phyloP scores from a whole-genome alignment of 2,329 filamentous ascomycete genomes.

The Thermoascus crustaceus region DNA sequence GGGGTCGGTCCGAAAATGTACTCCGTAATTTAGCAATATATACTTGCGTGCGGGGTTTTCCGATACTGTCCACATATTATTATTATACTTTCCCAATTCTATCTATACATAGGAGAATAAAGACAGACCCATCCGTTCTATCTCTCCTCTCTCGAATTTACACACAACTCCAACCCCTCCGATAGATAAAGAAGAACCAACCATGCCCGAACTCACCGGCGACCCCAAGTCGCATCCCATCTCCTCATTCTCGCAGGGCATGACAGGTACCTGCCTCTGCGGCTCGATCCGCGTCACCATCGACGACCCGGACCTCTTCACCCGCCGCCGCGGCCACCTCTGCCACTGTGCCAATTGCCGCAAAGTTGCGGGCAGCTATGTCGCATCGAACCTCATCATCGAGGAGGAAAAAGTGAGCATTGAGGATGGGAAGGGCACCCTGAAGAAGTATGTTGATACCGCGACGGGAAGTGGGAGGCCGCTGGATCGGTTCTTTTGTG shows the following conservation, averaged over 20 bases:
- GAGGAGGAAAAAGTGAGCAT: constrained; percentile 37
- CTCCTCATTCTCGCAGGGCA: neutral
- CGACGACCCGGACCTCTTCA: constrained; percentile 41
- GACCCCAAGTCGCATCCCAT: neutral
- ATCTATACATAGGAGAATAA: too few relatives aligned
- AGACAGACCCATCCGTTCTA: too few relatives aligned
- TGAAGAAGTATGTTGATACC: constrained; percentile 39
- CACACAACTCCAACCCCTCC: too few relatives aligned
- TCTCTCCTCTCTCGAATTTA: too few relatives aligned
- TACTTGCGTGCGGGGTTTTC: too few relatives aligned
- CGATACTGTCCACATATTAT: too few relatives aligned
- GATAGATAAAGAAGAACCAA: too few relatives aligned
- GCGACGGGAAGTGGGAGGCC: constrained; percentile 41
- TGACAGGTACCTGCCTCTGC: constrained; percentile 37
- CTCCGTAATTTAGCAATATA: too few relatives aligned
- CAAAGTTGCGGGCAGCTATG: constrained; percentile 38
- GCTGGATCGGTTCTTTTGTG: too few relatives aligned
- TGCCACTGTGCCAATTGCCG: constrained; percentile 47
- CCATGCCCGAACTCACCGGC: too few relatives aligned
- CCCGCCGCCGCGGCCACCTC: constrained; percentile 37
- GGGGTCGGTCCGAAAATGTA: too few relatives aligned
- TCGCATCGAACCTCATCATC: constrained; percentile 21
- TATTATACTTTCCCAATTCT: too few relatives aligned
- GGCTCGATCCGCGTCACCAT: constrained; percentile 43
- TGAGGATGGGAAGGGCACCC: constrained; percentile 35